These are phyloP conservation scores for Globisporangium paroecandrum DNA, from an alignment of 352 stramenopile species.

Conservation along the genomic window DNA sequence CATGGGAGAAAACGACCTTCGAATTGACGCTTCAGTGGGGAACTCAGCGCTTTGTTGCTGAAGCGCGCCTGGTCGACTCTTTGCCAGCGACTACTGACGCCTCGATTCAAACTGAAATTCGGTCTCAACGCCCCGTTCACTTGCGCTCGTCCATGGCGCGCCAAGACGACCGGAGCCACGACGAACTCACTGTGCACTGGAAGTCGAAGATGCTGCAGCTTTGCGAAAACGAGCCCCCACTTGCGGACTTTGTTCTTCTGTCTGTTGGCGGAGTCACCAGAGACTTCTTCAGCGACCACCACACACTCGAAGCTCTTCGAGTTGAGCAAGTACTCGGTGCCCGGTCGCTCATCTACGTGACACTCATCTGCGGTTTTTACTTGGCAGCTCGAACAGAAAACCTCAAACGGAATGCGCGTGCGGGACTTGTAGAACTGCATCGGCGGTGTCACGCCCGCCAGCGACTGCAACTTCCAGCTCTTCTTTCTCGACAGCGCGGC, in stretches of 20 bases:
- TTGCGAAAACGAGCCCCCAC: slow-evolving; percentile 34
- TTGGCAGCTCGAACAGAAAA: slow-evolving; percentile 46
- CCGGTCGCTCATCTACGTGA: slow-evolving; percentile 36
- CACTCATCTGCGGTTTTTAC: slow-evolving; percentile 50
- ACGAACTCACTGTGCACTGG: slow-evolving; percentile 21
- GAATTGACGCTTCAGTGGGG: slow-evolving; percentile 30
- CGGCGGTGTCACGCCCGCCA: slow-evolving; percentile 23
- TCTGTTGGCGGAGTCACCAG: not conserved
- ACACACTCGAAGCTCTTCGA: slow-evolving; percentile 42
- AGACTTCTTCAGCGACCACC: slow-evolving; percentile 17
- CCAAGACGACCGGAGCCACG: slow-evolving; percentile 9
- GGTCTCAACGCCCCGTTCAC: not conserved
- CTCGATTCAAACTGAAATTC: slow-evolving; percentile 1
- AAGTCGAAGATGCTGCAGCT: slow-evolving; percentile 28
- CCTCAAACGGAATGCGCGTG: slow-evolving; percentile 48
- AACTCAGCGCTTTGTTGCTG: slow-evolving; percentile 15
- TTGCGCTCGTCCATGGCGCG: not conserved
- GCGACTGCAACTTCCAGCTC: slow-evolving; percentile 31
- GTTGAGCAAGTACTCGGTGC: slow-evolving; percentile 49
- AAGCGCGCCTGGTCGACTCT: not conserved
- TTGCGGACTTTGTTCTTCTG: slow-evolving; percentile 21
- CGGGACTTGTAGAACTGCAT: slow-evolving; percentile 49
- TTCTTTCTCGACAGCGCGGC: slow-evolving; percentile 9
- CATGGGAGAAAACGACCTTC: slow-evolving; percentile 24
- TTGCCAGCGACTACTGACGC: slow-evolving; percentile 1